phyloP scores from a whole-genome alignment of 1,139 yeast species.

The Arxiozyma slooffiae region DNA sequence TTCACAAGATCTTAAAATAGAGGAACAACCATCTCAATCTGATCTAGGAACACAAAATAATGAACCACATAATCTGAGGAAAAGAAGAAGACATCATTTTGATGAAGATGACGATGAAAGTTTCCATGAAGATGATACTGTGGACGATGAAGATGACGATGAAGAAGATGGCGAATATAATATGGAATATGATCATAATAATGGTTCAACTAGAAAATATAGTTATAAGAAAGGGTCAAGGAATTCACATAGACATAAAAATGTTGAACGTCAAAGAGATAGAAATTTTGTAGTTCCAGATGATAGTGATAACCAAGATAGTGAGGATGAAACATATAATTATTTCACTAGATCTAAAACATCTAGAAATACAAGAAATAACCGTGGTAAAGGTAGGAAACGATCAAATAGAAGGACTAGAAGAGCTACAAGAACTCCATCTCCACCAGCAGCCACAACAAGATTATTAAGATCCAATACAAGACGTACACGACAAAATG shows the following conservation, averaged over 20 bases:
- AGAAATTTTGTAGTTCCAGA: constrained; percentile 3
- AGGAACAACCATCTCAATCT: background rate
- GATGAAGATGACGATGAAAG: constrained; percentile 26
- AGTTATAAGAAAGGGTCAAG: background rate
- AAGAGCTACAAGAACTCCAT: background rate
- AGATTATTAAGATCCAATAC: constrained; percentile 9
- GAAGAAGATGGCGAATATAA: constrained; percentile 18
- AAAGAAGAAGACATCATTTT: constrained; percentile 13
- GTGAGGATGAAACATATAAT: constrained; percentile 1
- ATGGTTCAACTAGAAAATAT: constrained; percentile 1
- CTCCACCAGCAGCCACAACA: constrained; percentile 5
- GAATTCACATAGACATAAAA: background rate
- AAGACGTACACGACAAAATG: constrained; percentile 9
- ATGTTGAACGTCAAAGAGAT: constrained; percentile 2
- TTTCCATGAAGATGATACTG: constrained; percentile 25
- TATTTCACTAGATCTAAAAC: constrained; percentile 8
- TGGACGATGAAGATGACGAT: constrained; percentile 16
- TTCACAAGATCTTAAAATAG: background rate
- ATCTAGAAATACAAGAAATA: constrained; percentile 14
- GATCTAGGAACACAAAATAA: background rate
- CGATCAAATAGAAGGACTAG: background rate
- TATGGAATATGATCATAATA: constrained; percentile 4
- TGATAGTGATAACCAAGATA: background rate
- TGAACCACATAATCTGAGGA: constrained; percentile 11
- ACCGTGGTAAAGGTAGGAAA: background rate